phyloP scores from a whole-genome alignment of 371 early-diverging fungal species.

The Parasitella parasitica region DNA sequence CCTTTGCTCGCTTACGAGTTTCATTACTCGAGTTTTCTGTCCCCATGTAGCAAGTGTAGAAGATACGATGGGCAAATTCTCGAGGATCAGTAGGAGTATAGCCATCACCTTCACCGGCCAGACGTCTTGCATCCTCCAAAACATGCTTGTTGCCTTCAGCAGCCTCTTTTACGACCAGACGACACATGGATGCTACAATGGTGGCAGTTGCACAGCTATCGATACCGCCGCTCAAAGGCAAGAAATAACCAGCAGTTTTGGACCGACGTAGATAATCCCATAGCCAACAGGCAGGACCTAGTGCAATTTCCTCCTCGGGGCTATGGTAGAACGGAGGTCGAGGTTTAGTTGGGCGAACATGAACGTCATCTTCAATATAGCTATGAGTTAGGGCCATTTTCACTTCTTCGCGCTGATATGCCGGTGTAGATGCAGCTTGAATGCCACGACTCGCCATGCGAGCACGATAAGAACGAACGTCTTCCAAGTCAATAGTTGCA shows the following conservation, averaged over 20 bases:
- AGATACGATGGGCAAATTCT: slow-evolving; percentile 82
- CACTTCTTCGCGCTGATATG: slow-evolving; percentile 67
- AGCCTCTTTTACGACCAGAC: slow-evolving; percentile 76
- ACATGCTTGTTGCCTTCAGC: slow-evolving; percentile 67
- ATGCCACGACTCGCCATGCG: slow-evolving; percentile 72
- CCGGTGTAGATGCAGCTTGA: slow-evolving; percentile 68
- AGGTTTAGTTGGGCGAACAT: slow-evolving; percentile 29
- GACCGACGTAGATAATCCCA: slow-evolving; percentile 98
- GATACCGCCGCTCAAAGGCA: slow-evolving; percentile 96
- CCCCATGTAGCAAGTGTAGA: slow-evolving; percentile 97
- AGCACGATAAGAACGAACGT: slow-evolving; percentile 82
- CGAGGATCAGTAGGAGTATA: slow-evolving; percentile 79
- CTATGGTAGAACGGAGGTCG: slow-evolving; percentile 54
- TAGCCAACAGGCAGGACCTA: slow-evolving; percentile 98
- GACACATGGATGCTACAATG: slow-evolving; percentile 95
- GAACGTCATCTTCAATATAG: slow-evolving; percentile 42
- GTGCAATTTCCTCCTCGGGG: slow-evolving; percentile 81
- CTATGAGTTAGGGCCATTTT: slow-evolving; percentile 54
- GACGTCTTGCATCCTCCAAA: slow-evolving; percentile 71
- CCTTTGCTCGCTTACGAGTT: slow-evolving; percentile 80
- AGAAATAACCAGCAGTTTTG: slow-evolving; percentile 86
- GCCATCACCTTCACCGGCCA: slow-evolving; percentile 52
- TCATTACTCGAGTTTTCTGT: slow-evolving; percentile 87
- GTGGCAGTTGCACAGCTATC: slow-evolving; percentile 95
- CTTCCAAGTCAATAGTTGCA: slow-evolving; percentile 90